These are phyloP conservation scores for Agaricus blazei DNA, from an alignment of 768 basidiomycete species.

Conservation along the genomic window DNA sequence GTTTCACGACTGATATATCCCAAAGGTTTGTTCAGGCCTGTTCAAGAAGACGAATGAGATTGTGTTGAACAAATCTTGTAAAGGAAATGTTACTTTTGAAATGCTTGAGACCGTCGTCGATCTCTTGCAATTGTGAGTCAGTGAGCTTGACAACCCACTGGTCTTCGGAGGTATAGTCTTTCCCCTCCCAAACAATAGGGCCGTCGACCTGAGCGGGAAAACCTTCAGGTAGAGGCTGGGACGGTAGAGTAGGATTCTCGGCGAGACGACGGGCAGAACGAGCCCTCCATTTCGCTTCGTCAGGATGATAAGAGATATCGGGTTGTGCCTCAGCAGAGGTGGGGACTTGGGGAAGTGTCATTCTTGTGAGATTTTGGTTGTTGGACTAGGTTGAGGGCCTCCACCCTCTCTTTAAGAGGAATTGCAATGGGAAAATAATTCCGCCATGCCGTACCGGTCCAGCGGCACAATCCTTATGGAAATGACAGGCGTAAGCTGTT, in stretches of 20 bases:
- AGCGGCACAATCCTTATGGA: not conserved
- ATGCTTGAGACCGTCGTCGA: constrained; percentile 31
- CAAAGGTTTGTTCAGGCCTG: constrained; percentile 17
- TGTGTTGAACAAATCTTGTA: not conserved
- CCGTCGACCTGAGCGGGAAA: constrained; percentile 31
- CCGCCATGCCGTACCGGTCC: not conserved
- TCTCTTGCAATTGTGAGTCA: constrained; percentile 29
- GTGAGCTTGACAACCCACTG: constrained; percentile 39
- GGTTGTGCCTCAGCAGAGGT: constrained; percentile 24
- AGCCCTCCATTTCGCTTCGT: constrained; percentile 31
- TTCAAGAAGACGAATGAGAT: not conserved
- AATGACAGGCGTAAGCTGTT: not conserved
- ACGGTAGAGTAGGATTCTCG: constrained; percentile 29
- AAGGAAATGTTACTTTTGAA: constrained; percentile 29
- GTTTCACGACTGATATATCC: constrained; percentile 28
- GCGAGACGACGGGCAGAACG: constrained; percentile 32
- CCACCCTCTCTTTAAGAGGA: not conserved
- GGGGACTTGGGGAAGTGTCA: constrained; percentile 5
- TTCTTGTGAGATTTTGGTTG: not conserved
- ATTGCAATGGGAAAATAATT: constrained; percentile 4
- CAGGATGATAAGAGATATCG: constrained; percentile 39
- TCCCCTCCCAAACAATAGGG: constrained; percentile 42
- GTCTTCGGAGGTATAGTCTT: constrained; percentile 34
- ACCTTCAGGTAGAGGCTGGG: constrained; percentile 28
- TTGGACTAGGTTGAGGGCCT: not conserved